These are phyloP conservation scores for Vicia villosa DNA, from an alignment of 306 rosid genomes.

Conservation along the genomic window DNA sequence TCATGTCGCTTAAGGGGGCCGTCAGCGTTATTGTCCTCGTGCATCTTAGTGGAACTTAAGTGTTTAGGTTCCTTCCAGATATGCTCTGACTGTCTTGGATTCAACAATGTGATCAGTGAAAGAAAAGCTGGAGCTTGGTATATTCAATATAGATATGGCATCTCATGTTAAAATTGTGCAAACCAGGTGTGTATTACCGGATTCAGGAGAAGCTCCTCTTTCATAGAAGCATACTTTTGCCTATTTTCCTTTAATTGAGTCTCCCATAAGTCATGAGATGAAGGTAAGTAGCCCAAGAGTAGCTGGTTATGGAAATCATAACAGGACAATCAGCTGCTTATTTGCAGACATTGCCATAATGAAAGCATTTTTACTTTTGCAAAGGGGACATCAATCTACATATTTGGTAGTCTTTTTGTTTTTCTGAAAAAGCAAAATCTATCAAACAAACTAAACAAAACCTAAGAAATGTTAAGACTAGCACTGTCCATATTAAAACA, in stretches of 20 bases:
- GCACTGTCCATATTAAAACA: not conserved
- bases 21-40: slow-evolving; percentile 47
- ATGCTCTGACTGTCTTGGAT: slow-evolving; percentile 71
- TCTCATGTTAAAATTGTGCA: slow-evolving; percentile 12
- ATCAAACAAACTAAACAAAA: not conserved
- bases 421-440: not conserved
- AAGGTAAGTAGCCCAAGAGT: slow-evolving; percentile 73
- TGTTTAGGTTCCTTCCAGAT: slow-evolving; percentile 47
- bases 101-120: slow-evolving; percentile 50
- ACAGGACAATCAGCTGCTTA: slow-evolving; percentile 44
- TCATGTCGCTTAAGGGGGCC: slow-evolving; percentile 60
- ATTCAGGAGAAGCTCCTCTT: slow-evolving; percentile 72
- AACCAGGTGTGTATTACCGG: slow-evolving; percentile 61
- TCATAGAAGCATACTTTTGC: slow-evolving; percentile 60
- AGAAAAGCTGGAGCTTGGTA: slow-evolving; percentile 27
- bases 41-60: slow-evolving; percentile 40
- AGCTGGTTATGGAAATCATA: slow-evolving; percentile 58
- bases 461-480: not conserved
- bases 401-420: not conserved
- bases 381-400: slow-evolving; percentile 3
- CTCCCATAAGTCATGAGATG: slow-evolving; percentile 71
- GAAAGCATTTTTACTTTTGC: slow-evolving; percentile 23
- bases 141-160: slow-evolving; percentile 24
- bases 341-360: slow-evolving; percentile 30
- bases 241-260: slow-evolving; percentile 58